Percentiles rank a stretch among this genome's conserved stretches.
These are phyloP conservation scores for Citrus mangshanensis DNA, from an alignment of 345 rosid genomes.

Conservation along the genomic window DNA sequence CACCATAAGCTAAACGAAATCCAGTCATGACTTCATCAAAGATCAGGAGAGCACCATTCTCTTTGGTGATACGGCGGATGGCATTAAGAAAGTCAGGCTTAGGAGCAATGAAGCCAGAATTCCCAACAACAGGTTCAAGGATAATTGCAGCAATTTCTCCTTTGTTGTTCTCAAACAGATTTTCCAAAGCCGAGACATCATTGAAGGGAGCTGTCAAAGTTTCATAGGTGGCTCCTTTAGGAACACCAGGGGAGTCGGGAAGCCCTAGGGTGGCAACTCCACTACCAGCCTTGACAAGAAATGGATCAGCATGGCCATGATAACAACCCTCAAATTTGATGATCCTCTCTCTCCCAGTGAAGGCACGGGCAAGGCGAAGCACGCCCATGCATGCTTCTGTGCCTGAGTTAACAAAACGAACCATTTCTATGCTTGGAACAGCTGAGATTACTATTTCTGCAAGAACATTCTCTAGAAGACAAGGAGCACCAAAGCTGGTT, in stretches of 20 bases:
- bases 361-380: conserved; percentile 95
- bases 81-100: conserved; percentile 66
- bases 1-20: conserved; percentile 87
- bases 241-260: conserved; percentile 97
- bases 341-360: conserved; percentile 59
- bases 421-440: conserved; percentile 93
- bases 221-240: conserved; percentile 73
- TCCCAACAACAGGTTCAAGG: conserved; percentile 93
- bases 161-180: conserved; percentile 53
- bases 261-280: conserved; percentile 93
- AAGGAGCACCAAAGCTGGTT: conserved; percentile 99
- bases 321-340: conserved; percentile 96
- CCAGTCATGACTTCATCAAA: conserved; percentile 97
- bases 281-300: conserved; percentile 93
- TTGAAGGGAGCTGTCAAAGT: conserved; percentile 81
- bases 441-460: conserved; percentile 96
- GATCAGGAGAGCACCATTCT: conserved; percentile 63
- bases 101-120: conserved; percentile 81
- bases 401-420: conserved; percentile 85
- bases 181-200: conserved; percentile 57
- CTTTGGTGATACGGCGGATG: conserved; percentile 51
- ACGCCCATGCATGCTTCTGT: conserved; percentile 98
- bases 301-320: conserved; percentile 96
- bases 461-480: conserved; percentile 82
- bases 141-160: conserved; percentile 77